Percentiles rank a stretch among this genome's conserved stretches.
phyloP scores from a whole-genome alignment of 768 basidiomycete genomes.

The Cystobasidium onofrii region DNA sequence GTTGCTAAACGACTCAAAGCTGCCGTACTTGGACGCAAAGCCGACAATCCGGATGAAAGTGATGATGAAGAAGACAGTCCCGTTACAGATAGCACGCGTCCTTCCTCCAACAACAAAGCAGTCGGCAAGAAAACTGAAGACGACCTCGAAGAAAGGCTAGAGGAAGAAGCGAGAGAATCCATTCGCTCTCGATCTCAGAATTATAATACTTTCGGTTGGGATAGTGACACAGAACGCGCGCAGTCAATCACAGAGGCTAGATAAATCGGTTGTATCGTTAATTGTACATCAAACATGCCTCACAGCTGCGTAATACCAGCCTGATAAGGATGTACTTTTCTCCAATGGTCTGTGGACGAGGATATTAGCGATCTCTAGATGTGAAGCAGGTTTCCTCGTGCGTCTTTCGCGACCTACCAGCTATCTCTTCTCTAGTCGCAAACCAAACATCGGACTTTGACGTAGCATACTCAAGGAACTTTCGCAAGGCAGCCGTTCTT shows the following conservation, averaged over 20 bases:
- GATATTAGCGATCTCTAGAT: too few relatives aligned
- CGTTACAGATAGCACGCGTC: not conserved
- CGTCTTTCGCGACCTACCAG: not conserved
- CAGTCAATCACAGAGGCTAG: not conserved
- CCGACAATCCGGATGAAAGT: constrained; percentile 14
- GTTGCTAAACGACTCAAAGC: constrained; percentile 14
- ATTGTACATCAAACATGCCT: not conserved
- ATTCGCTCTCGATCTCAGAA: not conserved
- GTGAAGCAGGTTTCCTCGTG: too few relatives aligned
- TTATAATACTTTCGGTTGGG: constrained; percentile 30
- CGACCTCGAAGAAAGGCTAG: too few relatives aligned
- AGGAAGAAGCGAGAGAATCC: too few relatives aligned
- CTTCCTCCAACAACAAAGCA: not conserved
- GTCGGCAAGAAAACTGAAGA: not conserved
- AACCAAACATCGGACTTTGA: not conserved
- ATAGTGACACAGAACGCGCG: not conserved
- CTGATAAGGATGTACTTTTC: not conserved
- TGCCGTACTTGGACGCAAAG: not conserved
- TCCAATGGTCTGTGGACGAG: not conserved
- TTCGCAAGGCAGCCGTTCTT: not conserved
- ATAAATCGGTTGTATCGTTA: not conserved
- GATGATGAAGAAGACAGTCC: constrained; percentile 30
- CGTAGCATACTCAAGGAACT: not conserved
- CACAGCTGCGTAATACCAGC: not conserved
- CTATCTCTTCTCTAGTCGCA: constrained; percentile 9